A percentile compares a stretch with the other conserved stretches of the same genome.
Conservation (phyloP, 139 green algal species). For the Micractinium conductrix region DNA sequence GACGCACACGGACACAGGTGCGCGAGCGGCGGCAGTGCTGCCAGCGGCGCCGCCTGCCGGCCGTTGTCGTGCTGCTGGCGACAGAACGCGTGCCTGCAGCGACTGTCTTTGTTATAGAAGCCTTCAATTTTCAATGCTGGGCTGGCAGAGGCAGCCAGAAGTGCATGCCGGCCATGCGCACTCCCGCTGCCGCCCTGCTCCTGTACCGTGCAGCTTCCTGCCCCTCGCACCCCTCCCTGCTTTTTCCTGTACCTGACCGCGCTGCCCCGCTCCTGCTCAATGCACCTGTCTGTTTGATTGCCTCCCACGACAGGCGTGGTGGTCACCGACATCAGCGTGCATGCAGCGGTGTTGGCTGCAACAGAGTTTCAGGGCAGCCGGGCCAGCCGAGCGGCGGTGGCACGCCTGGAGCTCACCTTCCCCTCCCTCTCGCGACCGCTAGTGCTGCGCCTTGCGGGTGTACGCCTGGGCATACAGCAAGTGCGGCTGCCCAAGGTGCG, state of each 20-base stretch:
- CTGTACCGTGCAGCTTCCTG: background rate
- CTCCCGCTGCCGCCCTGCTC: background rate
- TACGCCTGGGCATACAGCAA: conserved; percentile 49
- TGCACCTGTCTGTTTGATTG: background rate
- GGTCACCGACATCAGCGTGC: conserved; percentile 15
- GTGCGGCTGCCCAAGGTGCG: conserved; percentile 49
- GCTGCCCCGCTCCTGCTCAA: background rate
- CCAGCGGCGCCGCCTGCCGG: background rate
- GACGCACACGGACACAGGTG: conserved; percentile 43
- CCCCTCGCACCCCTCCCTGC: background rate
- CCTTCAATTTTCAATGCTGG: background rate
- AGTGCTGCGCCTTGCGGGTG: background rate
- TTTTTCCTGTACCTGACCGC: background rate
- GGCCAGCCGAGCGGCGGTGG: conserved; percentile 23
- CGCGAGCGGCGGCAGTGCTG: background rate
- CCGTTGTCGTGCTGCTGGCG: background rate
- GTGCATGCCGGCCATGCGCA: background rate
- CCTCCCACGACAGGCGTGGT: conserved; percentile 34
- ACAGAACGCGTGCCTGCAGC: too few relatives aligned
- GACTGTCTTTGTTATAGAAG: too few relatives aligned
- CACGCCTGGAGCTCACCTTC: conserved; percentile 36
- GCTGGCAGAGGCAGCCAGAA: background rate
- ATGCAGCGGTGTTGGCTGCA: background rate
- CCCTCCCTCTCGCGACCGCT: conserved; percentile 42
- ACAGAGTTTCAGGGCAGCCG: conserved; percentile 14